Conservation (phyloP, 352 stramenopile species). For the Hyaloperonospora brassicae region DNA sequence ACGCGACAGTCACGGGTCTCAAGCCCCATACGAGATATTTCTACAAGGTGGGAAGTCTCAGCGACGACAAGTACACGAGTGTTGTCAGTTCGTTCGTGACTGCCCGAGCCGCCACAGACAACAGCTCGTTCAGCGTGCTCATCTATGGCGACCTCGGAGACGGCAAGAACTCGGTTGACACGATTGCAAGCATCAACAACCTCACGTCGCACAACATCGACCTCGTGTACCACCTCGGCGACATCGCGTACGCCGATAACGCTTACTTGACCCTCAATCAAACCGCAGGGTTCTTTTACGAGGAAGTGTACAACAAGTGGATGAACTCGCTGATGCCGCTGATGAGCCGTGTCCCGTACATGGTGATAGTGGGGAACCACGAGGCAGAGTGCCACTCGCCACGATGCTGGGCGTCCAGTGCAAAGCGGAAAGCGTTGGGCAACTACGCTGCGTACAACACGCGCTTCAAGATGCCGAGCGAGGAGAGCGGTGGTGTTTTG, state of each 20-base stretch:
- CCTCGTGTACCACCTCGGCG: conserved; percentile 64
- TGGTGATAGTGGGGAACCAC: conserved; percentile 82
- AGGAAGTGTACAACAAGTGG: conserved; percentile 82
- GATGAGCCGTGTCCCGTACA: conserved; percentile 64
- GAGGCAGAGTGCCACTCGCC: conserved; percentile 83
- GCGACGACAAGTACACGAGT: conserved; percentile 22
- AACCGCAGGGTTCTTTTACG: conserved; percentile 68
- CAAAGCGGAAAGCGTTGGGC: conserved; percentile 45
- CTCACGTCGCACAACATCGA: conserved; percentile 30
- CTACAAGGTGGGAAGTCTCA: conserved; percentile 40
- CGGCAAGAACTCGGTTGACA: conserved; percentile 29
- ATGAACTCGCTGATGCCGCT: conserved; percentile 56
- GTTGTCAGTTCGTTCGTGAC: conserved; percentile 29
- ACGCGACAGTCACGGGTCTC: conserved; percentile 26
- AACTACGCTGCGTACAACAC: conserved; percentile 84
- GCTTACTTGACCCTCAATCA: conserved; percentile 21
- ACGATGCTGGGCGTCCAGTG: conserved; percentile 36
- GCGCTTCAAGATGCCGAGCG: conserved; percentile 82
- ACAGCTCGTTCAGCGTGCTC: conserved; percentile 36
- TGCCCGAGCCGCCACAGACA: conserved; percentile 18
- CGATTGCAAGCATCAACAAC: conserved; percentile 33
- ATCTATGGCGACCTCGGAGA: conserved; percentile 56
- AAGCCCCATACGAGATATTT: conserved; percentile 35
- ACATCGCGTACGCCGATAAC: conserved; percentile 48
- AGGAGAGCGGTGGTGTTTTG: conserved; percentile 39